These are phyloP conservation scores for Geotrichum europaeum DNA, from an alignment of 1,139 yeast genomes.

Conservation along the genomic window DNA sequence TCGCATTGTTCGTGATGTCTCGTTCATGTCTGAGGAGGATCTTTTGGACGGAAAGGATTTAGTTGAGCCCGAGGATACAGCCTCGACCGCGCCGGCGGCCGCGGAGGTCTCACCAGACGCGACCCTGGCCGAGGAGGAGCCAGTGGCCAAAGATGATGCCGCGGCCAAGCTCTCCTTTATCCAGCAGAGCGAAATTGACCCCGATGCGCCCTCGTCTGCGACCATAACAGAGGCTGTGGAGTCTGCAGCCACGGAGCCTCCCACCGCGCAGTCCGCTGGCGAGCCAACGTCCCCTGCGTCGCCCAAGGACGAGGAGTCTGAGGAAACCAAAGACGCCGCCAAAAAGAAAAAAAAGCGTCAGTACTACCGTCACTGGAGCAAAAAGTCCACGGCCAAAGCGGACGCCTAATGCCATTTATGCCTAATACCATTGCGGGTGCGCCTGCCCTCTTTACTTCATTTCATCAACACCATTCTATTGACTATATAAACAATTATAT, in stretches of 20 bases:
- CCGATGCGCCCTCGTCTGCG: slow-evolving; percentile 15
- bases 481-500: not conserved
- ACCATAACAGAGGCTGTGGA: slow-evolving; percentile 20
- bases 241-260: slow-evolving; percentile 1
- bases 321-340: not conserved
- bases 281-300: not conserved
- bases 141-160: slow-evolving; percentile 5
- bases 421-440: not conserved
- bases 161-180: slow-evolving; percentile 9
- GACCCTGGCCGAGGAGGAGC: slow-evolving; percentile 1
- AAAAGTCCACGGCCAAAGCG: not conserved
- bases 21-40: slow-evolving; percentile 23
- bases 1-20: slow-evolving; percentile 24
- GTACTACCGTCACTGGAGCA: not conserved
- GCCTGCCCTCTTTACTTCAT: not conserved
- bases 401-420: not conserved
- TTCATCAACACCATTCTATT: not conserved
- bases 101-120: not conserved
- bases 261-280: not conserved
- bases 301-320: not conserved
- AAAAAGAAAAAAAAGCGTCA: slow-evolving; percentile 4
- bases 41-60: slow-evolving; percentile 21
- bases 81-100: not conserved
- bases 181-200: slow-evolving; percentile 17
- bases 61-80: slow-evolving; percentile 4